Evolutionary conservation across 352 stramenopile genomes (phyloP), one percentile per base, ranked within the genome.

Genomic region (Aphanomyces cochlioides): DNA sequence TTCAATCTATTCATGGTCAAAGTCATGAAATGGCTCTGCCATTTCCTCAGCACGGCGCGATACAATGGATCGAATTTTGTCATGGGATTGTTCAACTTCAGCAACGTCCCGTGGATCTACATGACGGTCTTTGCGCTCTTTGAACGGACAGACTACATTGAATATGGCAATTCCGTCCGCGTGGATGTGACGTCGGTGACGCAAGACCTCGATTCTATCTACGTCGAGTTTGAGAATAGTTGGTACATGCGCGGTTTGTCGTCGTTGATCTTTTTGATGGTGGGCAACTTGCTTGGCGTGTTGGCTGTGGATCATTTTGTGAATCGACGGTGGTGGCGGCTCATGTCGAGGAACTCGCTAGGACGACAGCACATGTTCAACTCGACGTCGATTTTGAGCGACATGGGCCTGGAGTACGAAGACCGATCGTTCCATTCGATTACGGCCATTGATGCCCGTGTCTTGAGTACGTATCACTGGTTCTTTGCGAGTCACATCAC

Each of bases 31-130:
- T 28, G 21, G 21, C 17, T 61, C 34, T 69, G 63, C 41, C 28
- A 60, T 47, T 8, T 69, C 7, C 12, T 69, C 6, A 28, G 13
- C 34, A 58, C 63, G 50, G n/a, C 63, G 0, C 48, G 28, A 17
- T 69, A 5, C 43, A 69, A 69, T 28, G 63, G 63, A 1, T 47
- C 48, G 19, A 69, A 47, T 47, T 47, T 21, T 1, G 21, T 69
- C 63, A 69, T 69, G 63, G 40, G 63, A n/a, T 69, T 21, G n/a
- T 56, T 69, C n/a, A 69, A 59, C n/a, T 69, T 69, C 2, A 60
- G 28, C 28, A 43, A 8, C 12, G 41, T 56, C 40, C 28, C 36
- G 47, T 60, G n/a, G 19, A 8, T 69, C n/a, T 69, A 69, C 37
- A n/a, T 61, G 12, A 69, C 28, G 17, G 47, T 37, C 5, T 41